Evolutionary conservation across 1,284 basidiomycete species (phyloP).

Genomic region (Bondarzewia mesenterica): DNA sequence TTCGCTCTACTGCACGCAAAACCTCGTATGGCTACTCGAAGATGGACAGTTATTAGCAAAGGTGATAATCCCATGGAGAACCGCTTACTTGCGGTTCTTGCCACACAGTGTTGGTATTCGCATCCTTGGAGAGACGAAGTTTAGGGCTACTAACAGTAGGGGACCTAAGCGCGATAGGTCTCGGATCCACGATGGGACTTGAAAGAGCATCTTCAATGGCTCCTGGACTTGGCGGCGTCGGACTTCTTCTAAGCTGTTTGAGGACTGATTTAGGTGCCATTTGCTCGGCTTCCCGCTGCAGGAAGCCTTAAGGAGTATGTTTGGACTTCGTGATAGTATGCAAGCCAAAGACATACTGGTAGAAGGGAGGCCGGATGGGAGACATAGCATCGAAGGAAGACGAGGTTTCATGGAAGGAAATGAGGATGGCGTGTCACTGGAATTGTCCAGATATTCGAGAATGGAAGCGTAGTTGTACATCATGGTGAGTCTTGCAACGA

Average conservation of each 20-base stretch:
- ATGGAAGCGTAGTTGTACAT: background rate
- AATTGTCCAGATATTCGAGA: background rate
- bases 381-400: constrained; percentile 43
- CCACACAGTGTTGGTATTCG: constrained; percentile 28
- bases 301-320: constrained; percentile 40
- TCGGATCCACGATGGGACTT: constrained; percentile 9
- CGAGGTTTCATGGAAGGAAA: constrained; percentile 24
- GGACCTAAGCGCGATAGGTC: background rate
- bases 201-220: constrained; percentile 11
- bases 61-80: no score
- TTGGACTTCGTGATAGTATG: constrained; percentile 5
- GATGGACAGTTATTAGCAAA: no score
- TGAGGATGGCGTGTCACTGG: constrained; percentile 3
- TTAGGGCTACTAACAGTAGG: background rate
- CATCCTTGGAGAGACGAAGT: constrained; percentile 4
- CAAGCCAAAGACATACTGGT: constrained; percentile 34
- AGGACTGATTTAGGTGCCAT: constrained; percentile 45
- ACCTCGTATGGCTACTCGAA: constrained; percentile 68
- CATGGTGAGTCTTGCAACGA: no score
- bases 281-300: constrained; percentile 57
- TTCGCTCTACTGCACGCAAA: constrained; percentile 64
- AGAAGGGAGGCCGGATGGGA: constrained; percentile 61
- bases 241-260: constrained; percentile 36
- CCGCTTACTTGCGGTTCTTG: constrained; percentile 52
- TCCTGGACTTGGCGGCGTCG: constrained; percentile 22